These are phyloP conservation scores for Camelina neglecta DNA, from an alignment of 345 rosid genomes.

Conservation along the genomic window DNA sequence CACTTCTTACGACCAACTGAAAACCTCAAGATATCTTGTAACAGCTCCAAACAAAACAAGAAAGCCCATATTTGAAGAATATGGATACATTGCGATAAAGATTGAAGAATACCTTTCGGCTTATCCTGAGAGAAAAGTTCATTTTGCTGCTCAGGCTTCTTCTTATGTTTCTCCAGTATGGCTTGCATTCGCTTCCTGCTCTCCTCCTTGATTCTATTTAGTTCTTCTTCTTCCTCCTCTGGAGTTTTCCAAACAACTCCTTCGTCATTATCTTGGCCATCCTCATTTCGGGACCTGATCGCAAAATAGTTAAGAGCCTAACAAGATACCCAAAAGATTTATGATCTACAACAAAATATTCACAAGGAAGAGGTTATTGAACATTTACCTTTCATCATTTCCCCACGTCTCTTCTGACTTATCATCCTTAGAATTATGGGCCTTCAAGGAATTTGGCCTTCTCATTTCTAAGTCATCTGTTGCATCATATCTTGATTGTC, in stretches of 20 bases:
- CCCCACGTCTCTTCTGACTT: slow-evolving; percentile 41
- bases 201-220: slow-evolving; percentile 86
- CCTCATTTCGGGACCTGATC: slow-evolving; percentile 56
- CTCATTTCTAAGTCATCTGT: slow-evolving; percentile 38
- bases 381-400: slow-evolving; percentile 52
- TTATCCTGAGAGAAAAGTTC: slow-evolving; percentile 44
- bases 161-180: slow-evolving; percentile 74
- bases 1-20: not conserved
- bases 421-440: slow-evolving; percentile 44
- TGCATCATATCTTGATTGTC: slow-evolving; percentile 45
- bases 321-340: slow-evolving; percentile 9
- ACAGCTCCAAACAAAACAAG: slow-evolving; percentile 10
- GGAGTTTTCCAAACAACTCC: slow-evolving; percentile 60
- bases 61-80: slow-evolving; percentile 10
- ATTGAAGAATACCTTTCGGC: slow-evolving; percentile 50
- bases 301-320: slow-evolving; percentile 19
- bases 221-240: slow-evolving; percentile 83
- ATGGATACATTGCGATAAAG: not conserved
- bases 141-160: slow-evolving; percentile 57
- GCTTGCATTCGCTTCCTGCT: slow-evolving; percentile 88
- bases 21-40: slow-evolving; percentile 1
- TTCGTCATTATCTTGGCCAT: slow-evolving; percentile 67
- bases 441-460: slow-evolving; percentile 42
- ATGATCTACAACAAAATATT: slow-evolving; percentile 2
- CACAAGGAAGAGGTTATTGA: slow-evolving; percentile 11